phyloP scores from a whole-genome alignment of 495 filamentous ascomycete genomes.

The Annulohypoxylon moriforme region DNA sequence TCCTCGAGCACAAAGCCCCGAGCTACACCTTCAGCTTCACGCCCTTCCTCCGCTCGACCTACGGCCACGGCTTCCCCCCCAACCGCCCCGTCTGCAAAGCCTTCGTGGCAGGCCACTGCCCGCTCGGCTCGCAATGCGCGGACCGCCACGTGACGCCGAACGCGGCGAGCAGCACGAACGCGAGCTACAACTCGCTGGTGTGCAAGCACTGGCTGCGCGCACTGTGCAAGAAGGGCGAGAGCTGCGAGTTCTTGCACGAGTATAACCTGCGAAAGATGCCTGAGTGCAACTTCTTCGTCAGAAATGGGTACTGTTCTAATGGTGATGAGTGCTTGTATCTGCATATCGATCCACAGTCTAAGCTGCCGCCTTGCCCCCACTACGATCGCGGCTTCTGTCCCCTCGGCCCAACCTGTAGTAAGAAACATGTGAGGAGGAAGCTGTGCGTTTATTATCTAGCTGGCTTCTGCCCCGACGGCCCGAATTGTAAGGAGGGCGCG shows the following conservation, averaged over 20 bases:
- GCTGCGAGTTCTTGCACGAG: slow-evolving; percentile 97
- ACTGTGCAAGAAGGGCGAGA: slow-evolving; percentile 95
- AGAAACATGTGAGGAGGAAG: slow-evolving; percentile 82
- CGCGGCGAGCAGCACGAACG: slow-evolving; percentile 40
- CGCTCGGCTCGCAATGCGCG: slow-evolving; percentile 77
- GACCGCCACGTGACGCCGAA: slow-evolving; percentile 60
- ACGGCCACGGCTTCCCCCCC: slow-evolving; percentile 78
- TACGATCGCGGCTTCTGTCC: slow-evolving; percentile 97
- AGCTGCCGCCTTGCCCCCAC: slow-evolving; percentile 88
- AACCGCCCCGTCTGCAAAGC: slow-evolving; percentile 84
- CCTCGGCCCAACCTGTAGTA: slow-evolving; percentile 84
- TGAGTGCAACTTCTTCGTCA: slow-evolving; percentile 91
- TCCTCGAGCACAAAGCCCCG: slow-evolving; percentile 65
- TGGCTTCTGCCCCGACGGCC: slow-evolving; percentile 93
- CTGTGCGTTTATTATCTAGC: slow-evolving; percentile 89
- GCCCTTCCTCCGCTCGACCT: slow-evolving; percentile 76
- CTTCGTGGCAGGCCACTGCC: slow-evolving; percentile 77
- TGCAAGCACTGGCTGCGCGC: slow-evolving; percentile 99
- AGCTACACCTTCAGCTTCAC: slow-evolving; percentile 77
- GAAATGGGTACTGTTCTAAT: slow-evolving; percentile 92
- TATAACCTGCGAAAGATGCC: slow-evolving; percentile 98
- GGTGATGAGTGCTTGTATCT: slow-evolving; percentile 97
- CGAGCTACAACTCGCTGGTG: slow-evolving; percentile 74
- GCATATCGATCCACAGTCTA: slow-evolving; percentile 85
- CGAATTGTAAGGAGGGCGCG: slow-evolving; percentile 76